A percentile compares a stretch with the other conserved stretches of the same genome.
These are phyloP conservation scores for Kodamaea jinghongensis DNA, from an alignment of 805 yeast species.

Conservation along the genomic window DNA sequence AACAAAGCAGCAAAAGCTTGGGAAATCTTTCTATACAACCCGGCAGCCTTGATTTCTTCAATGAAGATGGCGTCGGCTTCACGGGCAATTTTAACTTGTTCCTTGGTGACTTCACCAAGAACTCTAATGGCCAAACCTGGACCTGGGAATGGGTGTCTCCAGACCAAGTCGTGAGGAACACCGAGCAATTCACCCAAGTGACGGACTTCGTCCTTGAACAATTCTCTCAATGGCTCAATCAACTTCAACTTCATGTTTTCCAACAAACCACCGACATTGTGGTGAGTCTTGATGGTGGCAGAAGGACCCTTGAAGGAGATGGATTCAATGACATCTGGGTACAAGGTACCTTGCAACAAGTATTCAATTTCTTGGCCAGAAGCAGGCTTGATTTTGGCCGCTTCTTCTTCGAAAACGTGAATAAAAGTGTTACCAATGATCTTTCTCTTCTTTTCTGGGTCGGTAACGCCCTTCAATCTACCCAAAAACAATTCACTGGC, in stretches of 20 bases:
- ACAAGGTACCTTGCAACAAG: slow-evolving; percentile 93
- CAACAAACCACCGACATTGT: slow-evolving; percentile 96
- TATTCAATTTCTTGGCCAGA: slow-evolving; percentile 89
- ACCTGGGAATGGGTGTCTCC: slow-evolving; percentile 99
- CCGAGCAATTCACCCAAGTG: slow-evolving; percentile 92
- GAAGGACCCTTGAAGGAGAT: slow-evolving; percentile 99
- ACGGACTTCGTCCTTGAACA: slow-evolving; percentile 98
- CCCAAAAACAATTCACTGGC: slow-evolving; percentile 87
- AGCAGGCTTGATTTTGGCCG: slow-evolving; percentile 84
- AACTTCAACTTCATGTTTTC: slow-evolving; percentile 98
- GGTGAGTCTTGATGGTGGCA: slow-evolving; percentile 98
- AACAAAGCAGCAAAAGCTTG: slow-evolving; percentile 97
- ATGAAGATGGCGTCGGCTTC: slow-evolving; percentile 95
- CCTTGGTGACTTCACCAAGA: slow-evolving; percentile 91
- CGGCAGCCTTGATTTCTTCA: slow-evolving; percentile 92
- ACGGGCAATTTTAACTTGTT: slow-evolving; percentile 94
- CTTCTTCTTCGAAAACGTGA: slow-evolving; percentile 94
- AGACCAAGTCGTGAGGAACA: slow-evolving; percentile 93
- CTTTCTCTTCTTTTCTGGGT: slow-evolving; percentile 98
- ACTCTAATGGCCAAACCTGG: slow-evolving; percentile 99
- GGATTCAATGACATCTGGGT: slow-evolving; percentile 98
- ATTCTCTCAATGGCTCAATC: slow-evolving; percentile 97
- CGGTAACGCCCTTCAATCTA: slow-evolving; percentile 89
- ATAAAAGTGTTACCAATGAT: slow-evolving; percentile 97
- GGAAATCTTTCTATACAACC: slow-evolving; percentile 86